These are phyloP conservation scores for Rhizoctonia solani DNA, from an alignment of 1,284 basidiomycete species.

Conservation along the genomic window DNA sequence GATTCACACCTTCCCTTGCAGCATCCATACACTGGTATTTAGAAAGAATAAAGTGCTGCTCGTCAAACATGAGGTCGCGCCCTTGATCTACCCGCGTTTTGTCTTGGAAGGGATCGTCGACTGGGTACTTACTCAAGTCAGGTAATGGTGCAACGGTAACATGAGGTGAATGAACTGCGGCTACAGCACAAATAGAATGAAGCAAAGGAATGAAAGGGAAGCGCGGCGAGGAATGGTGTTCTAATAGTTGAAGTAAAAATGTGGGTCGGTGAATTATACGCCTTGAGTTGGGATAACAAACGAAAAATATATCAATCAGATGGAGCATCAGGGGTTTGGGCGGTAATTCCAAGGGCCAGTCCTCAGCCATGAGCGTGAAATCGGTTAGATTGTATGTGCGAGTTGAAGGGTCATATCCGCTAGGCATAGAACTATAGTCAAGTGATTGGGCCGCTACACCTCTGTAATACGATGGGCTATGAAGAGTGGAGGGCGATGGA, in stretches of 20 bases:
- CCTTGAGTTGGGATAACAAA: slow-evolving; percentile 21
- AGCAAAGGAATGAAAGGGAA: slow-evolving; percentile 20
- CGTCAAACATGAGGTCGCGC: slow-evolving; percentile 3
- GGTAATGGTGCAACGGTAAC: slow-evolving; percentile 12
- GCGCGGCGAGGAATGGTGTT: slow-evolving; percentile 18
- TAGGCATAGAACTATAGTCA: too few species aligned
- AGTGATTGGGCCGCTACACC: too few species aligned
- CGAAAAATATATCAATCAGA: slow-evolving; percentile 24
- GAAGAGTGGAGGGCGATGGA: too few species aligned
- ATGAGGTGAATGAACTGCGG: slow-evolving; percentile 9
- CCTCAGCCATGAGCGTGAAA: neutral
- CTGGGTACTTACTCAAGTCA: neutral
- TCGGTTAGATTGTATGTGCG: neutral
- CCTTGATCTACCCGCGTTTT: neutral
- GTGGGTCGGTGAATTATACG: slow-evolving; percentile 24
- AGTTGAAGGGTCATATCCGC: neutral
- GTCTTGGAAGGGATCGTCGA: slow-evolving; percentile 9
- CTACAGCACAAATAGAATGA: slow-evolving; percentile 22
- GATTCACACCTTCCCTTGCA: neutral
- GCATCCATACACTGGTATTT: neutral
- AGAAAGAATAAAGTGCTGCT: slow-evolving; percentile 3
- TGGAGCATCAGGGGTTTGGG: slow-evolving; percentile 17
- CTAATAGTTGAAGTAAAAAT: slow-evolving; percentile 5
- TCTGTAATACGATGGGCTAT: too few species aligned
- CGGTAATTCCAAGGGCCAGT: slow-evolving; percentile 7